A percentile compares a stretch with the other conserved stretches of the same genome.
Conservation (phyloP, 306 rosid genomes). For the Senna siamea region DNA sequence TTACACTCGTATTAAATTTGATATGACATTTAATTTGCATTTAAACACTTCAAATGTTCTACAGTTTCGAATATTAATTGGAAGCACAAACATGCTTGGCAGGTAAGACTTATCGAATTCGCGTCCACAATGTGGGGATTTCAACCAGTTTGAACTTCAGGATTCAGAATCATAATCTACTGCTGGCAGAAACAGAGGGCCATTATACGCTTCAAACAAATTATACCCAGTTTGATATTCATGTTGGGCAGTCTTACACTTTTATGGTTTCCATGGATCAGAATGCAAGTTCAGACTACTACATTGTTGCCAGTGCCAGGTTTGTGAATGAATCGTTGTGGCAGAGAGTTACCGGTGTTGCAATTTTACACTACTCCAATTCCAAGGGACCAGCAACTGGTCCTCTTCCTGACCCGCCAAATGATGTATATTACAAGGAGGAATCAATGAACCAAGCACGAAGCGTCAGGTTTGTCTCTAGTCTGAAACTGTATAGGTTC, state of each 20-base stretch:
- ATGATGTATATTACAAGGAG: conserved; percentile 63
- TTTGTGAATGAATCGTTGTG: conserved; percentile 87
- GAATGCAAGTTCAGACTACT: conserved; percentile 91
- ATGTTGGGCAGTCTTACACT: conserved; percentile 87
- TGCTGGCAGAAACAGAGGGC: conserved; percentile 85
- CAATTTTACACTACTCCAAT: conserved; percentile 73
- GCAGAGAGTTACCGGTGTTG: conserved; percentile 90
- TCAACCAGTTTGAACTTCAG: conserved; percentile 87
- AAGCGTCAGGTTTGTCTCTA: conserved; percentile 69
- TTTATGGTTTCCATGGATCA: conserved; percentile 82
- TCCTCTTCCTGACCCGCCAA: conserved; percentile 81
- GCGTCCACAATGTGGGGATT: conserved; percentile 84
- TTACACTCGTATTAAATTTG: too few relatives aligned
- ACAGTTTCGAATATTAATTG: conserved; percentile 1
- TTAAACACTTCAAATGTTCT: background rate
- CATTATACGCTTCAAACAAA: conserved; percentile 68
- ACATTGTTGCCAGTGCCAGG: conserved; percentile 90
- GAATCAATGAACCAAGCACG: conserved; percentile 80
- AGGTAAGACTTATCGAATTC: conserved; percentile 87
- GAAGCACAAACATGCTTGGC: conserved; percentile 41
- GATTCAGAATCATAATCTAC: conserved; percentile 75
- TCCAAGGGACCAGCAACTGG: conserved; percentile 82
- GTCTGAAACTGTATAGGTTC: conserved; percentile 13
- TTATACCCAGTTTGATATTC: conserved; percentile 73
- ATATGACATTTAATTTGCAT: background rate